phyloP scores from a whole-genome alignment of 2,329 filamentous ascomycete species.

The Setomelanomma holmii region DNA sequence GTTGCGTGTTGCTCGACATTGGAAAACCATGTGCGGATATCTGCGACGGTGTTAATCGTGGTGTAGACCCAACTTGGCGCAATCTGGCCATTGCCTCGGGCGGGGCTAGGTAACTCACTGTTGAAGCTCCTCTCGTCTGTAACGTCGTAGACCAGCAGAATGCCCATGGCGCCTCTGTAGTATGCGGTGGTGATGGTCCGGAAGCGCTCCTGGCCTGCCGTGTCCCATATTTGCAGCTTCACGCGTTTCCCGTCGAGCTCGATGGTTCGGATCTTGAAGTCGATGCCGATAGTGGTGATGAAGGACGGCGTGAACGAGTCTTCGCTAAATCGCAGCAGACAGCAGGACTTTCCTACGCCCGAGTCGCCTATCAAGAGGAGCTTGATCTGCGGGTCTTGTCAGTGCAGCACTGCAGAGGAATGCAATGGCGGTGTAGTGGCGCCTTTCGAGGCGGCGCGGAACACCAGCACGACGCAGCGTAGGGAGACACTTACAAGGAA shows the following conservation, averaged over 20 bases:
- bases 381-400: constrained; percentile 74
- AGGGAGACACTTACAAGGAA: constrained; percentile 76
- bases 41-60: constrained; percentile 57
- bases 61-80: not conserved
- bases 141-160: constrained; percentile 96
- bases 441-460: too few relatives aligned
- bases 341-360: constrained; percentile 96
- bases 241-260: constrained; percentile 98
- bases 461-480: too few relatives aligned
- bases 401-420: too few relatives aligned
- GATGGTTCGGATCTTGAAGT: constrained; percentile 99
- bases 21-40: constrained; percentile 99
- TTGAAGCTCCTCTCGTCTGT: constrained; percentile 96
- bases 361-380: constrained; percentile 96
- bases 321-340: constrained; percentile 93
- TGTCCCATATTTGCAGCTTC: constrained; percentile 99
- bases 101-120: constrained; percentile 65
- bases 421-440: too few relatives aligned
- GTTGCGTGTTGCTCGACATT: constrained; percentile 98
- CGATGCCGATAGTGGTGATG: constrained; percentile 99
- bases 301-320: constrained; percentile 97
- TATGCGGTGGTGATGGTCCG: constrained; percentile 98
- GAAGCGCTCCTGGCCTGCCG: constrained; percentile 97
- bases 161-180: constrained; percentile 98
- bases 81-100: not conserved